These are phyloP conservation scores for Emergomyces africanus DNA, from an alignment of 2,329 filamentous ascomycete species.

Conservation along the genomic window DNA sequence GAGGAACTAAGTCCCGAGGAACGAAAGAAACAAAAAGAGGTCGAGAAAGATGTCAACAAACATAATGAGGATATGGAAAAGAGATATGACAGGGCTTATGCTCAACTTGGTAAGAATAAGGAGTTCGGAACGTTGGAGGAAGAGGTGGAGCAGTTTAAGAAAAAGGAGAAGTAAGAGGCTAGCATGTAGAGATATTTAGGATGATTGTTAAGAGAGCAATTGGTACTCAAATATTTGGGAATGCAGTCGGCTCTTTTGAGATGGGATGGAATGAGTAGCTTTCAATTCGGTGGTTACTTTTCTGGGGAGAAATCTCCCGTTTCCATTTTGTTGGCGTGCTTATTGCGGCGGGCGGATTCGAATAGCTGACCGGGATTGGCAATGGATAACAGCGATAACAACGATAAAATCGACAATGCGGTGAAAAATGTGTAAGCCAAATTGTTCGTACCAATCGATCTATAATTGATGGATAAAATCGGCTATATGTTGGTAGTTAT, in stretches of 20 bases:
- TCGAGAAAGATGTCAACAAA: constrained; percentile 7
- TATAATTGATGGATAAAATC: neutral
- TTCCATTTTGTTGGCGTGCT: neutral
- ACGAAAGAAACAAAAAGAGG: constrained; percentile 1
- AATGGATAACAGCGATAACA: neutral
- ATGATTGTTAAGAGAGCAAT: neutral
- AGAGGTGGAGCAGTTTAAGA: constrained; percentile 5
- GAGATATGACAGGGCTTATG: constrained; percentile 9
- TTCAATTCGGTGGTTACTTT: neutral
- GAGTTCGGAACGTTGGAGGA: constrained; percentile 6
- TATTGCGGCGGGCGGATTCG: neutral
- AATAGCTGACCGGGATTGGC: neutral
- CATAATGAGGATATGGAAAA: constrained; percentile 12
- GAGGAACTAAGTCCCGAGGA: constrained; percentile 9
- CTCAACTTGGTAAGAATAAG: constrained; percentile 7
- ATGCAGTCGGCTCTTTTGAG: neutral
- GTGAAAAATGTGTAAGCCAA: neutral
- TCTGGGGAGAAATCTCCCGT: neutral
- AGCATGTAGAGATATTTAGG: neutral
- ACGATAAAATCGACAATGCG: no score
- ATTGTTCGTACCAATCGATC: neutral
- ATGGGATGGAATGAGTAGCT: neutral
- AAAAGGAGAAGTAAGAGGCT: constrained; percentile 5
- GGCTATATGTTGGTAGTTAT: neutral
- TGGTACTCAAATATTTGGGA: neutral